Conservation (phyloP, 768 basidiomycete genomes). For the Udeniomyces megalosporus region DNA sequence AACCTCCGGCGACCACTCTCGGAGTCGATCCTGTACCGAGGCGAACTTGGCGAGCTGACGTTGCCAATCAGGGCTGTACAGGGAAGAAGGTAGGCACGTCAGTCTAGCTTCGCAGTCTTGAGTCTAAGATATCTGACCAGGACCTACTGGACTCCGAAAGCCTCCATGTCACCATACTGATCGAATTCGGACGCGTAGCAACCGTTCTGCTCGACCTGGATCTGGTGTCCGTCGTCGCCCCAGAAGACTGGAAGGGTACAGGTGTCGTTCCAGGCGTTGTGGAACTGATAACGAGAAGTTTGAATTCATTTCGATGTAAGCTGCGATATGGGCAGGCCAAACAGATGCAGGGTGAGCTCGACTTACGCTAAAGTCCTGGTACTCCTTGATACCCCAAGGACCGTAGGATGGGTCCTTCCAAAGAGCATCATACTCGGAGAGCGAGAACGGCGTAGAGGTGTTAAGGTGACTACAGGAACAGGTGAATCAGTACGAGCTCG, state of each 20-base stretch:
- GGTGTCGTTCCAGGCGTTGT: slow-evolving; percentile 42
- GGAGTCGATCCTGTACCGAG: slow-evolving; percentile 85
- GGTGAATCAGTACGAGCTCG: background rate
- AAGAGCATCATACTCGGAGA: slow-evolving; percentile 52
- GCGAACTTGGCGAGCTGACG: slow-evolving; percentile 91
- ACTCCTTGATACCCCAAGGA: slow-evolving; percentile 75
- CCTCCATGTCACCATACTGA: slow-evolving; percentile 92
- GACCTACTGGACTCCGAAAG: slow-evolving; percentile 91
- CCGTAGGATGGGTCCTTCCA: slow-evolving; percentile 61
- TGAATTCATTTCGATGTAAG: background rate
- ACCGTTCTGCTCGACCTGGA: slow-evolving; percentile 45
- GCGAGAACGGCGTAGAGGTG: slow-evolving; percentile 56
- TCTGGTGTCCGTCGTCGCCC: slow-evolving; percentile 52
- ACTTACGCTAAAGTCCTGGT: slow-evolving; percentile 50
- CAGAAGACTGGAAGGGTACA: slow-evolving; percentile 67
- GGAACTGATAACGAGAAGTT: background rate
- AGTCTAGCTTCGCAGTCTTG: background rate
- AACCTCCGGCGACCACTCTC: slow-evolving; percentile 73
- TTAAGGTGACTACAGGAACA: slow-evolving; percentile 48
- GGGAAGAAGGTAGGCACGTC: background rate
- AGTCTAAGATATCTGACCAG: too few species aligned
- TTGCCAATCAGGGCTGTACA: slow-evolving; percentile 37
- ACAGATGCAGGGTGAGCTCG: background rate
- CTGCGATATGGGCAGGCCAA: background rate
- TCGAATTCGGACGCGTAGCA: slow-evolving; percentile 77